Percentiles rank a stretch among this genome's conserved stretches.
Evolutionary conservation across 1,284 basidiomycete species (phyloP).

Genomic region (Meripilus lineatus): DNA sequence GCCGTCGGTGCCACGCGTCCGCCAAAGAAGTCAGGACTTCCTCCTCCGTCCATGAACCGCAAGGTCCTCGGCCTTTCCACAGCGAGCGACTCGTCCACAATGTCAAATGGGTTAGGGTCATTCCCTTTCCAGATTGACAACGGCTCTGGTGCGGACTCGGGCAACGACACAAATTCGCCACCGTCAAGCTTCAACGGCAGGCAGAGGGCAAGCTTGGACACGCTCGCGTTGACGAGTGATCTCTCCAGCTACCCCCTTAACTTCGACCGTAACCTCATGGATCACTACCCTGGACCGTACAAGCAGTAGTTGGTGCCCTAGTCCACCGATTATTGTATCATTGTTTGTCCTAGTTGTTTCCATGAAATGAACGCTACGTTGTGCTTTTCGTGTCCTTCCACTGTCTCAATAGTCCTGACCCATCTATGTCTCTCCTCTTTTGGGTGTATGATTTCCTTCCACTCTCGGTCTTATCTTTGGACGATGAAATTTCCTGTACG

Average conservation of each 20-base stretch:
- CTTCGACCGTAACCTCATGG: slow-evolving; percentile 26
- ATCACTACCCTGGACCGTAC: slow-evolving; percentile 15
- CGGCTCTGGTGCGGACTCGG: slow-evolving; percentile 14
- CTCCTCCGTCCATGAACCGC: slow-evolving; percentile 18
- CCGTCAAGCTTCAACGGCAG: slow-evolving; percentile 26
- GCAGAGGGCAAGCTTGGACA: slow-evolving; percentile 76
- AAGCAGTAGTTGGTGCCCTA: too few species aligned
- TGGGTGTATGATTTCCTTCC: too few species aligned
- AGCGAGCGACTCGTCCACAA: slow-evolving; percentile 65
- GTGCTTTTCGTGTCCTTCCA: too few species aligned
- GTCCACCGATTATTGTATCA: too few species aligned
- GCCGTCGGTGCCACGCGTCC: slow-evolving; percentile 22
- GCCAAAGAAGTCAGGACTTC: background rate
- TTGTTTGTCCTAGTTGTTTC: too few species aligned
- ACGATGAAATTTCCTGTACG: too few species aligned
- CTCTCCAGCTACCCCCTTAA: slow-evolving; percentile 76
- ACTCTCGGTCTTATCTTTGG: too few species aligned
- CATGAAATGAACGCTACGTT: too few species aligned
- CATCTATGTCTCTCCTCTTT: too few species aligned
- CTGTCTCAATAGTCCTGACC: too few species aligned
- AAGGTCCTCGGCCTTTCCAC: slow-evolving; percentile 61
- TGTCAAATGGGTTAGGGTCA: slow-evolving; percentile 67
- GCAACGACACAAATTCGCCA: slow-evolving; percentile 15
- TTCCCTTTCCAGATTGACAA: slow-evolving; percentile 83
- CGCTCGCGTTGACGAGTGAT: slow-evolving; percentile 73